These are phyloP conservation scores for Diaporthe destruens DNA, from an alignment of 2,329 filamentous ascomycete species.

Conservation along the genomic window DNA sequence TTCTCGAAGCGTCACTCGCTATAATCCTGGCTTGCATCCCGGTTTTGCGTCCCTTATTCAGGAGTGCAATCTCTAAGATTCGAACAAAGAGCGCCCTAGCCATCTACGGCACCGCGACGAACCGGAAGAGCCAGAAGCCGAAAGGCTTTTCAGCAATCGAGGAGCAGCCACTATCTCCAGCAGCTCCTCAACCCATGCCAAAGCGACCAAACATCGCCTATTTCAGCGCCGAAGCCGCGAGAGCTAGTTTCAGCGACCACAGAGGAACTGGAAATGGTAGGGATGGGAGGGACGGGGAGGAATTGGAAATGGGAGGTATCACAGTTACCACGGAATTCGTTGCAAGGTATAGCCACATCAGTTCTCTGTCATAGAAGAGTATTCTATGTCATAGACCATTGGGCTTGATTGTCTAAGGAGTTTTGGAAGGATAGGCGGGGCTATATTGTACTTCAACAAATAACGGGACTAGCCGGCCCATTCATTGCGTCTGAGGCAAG, in stretches of 20 bases:
- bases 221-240: conserved; percentile 26
- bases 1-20: conserved; percentile 33
- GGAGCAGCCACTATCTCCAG: conserved; percentile 14
- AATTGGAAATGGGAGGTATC: conserved; percentile 28
- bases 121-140: conserved; percentile 15
- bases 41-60: conserved; percentile 36
- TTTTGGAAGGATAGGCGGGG: neutral
- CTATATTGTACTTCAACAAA: neutral
- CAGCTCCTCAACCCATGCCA: conserved; percentile 3
- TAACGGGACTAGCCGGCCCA: neutral
- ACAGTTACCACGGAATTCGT: conserved; percentile 27
- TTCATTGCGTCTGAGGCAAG: neutral
- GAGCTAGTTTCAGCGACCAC: conserved; percentile 4
- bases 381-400: neutral
- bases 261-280: conserved; percentile 28
- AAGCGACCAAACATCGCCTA: conserved; percentile 14
- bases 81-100: conserved; percentile 1
- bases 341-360: conserved; percentile 25
- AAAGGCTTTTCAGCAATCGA: conserved; percentile 26
- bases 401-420: neutral
- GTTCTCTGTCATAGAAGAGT: neutral
- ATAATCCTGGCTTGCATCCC: conserved; percentile 35
- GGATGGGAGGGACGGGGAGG: neutral
- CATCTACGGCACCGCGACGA: neutral
- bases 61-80: conserved; percentile 12